These are phyloP conservation scores for Fusarium ambrosium DNA, from an alignment of 2,329 filamentous ascomycete species.

Conservation along the genomic window DNA sequence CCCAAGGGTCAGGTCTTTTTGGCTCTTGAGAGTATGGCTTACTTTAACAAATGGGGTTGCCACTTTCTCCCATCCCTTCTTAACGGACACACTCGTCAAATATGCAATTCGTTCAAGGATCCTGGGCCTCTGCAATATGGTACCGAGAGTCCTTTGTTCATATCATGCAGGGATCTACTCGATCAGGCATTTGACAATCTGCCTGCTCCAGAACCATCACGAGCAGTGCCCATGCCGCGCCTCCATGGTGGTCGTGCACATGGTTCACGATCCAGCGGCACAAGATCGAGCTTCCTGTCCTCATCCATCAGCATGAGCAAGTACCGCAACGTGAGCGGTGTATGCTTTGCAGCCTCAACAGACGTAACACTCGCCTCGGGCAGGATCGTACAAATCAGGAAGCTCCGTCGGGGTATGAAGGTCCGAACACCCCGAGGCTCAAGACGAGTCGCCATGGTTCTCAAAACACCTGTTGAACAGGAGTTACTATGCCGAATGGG, in stretches of 20 bases:
- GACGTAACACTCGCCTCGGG: slow-evolving; percentile 61
- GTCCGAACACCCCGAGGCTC: slow-evolving; percentile 66
- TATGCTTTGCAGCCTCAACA: slow-evolving; percentile 68
- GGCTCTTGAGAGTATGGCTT: slow-evolving; percentile 56
- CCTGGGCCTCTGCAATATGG: slow-evolving; percentile 69
- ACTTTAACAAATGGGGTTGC: slow-evolving; percentile 66
- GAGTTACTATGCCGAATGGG: slow-evolving; percentile 61
- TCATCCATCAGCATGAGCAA: slow-evolving; percentile 55
- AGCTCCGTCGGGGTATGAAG: slow-evolving; percentile 60
- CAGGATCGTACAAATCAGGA: slow-evolving; percentile 55
- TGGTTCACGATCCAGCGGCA: neutral
- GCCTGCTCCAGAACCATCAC: slow-evolving; percentile 59
- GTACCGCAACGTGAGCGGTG: slow-evolving; percentile 58
- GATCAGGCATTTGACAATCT: slow-evolving; percentile 64
- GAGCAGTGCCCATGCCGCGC: neutral
- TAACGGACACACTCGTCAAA: slow-evolving; percentile 68
- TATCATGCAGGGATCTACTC: slow-evolving; percentile 62
- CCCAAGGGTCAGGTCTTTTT: slow-evolving; percentile 65
- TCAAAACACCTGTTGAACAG: slow-evolving; percentile 61
- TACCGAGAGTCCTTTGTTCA: slow-evolving; percentile 64
- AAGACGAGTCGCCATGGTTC: slow-evolving; percentile 63
- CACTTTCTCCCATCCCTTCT: slow-evolving; percentile 71
- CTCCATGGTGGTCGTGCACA: neutral
- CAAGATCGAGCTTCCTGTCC: slow-evolving; percentile 11
- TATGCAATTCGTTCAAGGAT: slow-evolving; percentile 74